Evolutionary conservation across 345 rosid genomes (phyloP).

Genomic region (Crucihimalaya himalaica): DNA sequence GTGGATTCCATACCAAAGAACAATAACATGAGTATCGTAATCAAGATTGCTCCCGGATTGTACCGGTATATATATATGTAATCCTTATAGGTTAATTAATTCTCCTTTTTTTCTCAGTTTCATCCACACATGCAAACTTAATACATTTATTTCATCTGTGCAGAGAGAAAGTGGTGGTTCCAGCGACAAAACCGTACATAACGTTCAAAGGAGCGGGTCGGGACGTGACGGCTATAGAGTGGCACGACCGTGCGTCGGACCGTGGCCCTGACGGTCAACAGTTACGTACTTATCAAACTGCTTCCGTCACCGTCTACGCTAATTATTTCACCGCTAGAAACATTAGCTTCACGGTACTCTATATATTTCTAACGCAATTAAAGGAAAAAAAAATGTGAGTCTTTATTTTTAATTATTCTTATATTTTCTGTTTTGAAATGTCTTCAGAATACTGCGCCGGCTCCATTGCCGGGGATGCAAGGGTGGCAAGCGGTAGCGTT

Average conservation of each 20-base stretch:
- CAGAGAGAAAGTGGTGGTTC: conserved; percentile 95
- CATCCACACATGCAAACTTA: not conserved
- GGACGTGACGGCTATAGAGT: conserved; percentile 77
- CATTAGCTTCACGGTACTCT: conserved; percentile 82
- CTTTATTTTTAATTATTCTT: not conserved
- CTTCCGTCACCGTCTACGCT: conserved; percentile 87
- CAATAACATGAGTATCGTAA: conserved; percentile 59
- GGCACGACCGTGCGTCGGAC: conserved; percentile 96
- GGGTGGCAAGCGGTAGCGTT: conserved; percentile 97
- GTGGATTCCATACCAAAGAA: conserved; percentile 68
- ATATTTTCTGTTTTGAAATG: not conserved
- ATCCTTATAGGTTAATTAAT: not conserved
- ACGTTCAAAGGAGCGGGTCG: conserved; percentile 89
- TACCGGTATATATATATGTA: conserved; percentile 53
- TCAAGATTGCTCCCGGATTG: conserved; percentile 69
- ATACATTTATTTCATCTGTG: not conserved
- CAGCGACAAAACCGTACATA: conserved; percentile 75
- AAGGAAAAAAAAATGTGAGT: not conserved
- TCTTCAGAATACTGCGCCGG: conserved; percentile 91
- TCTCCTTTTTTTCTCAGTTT: not conserved
- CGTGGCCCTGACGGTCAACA: conserved; percentile 84
- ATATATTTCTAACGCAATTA: not conserved
- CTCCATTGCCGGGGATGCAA: conserved; percentile 91
- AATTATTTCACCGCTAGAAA: conserved; percentile 84
- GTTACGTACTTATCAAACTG: conserved; percentile 87